These are phyloP conservation scores for Leavenworthia alabamica DNA, from an alignment of 345 rosid species.

Conservation along the genomic window DNA sequence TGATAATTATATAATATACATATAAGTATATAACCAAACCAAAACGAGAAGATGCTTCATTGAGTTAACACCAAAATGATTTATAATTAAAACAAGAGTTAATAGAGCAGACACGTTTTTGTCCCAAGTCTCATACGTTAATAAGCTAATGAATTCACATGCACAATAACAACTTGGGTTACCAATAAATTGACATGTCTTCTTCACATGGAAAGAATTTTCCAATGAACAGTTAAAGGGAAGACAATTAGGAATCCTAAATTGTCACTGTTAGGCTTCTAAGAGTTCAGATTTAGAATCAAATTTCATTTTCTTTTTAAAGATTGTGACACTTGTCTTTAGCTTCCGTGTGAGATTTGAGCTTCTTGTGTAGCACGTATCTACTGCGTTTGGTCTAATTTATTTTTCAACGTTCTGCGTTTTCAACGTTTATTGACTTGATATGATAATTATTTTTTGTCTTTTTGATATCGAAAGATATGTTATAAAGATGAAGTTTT, in stretches of 20 bases:
- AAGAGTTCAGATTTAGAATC: not conserved
- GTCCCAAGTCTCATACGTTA: not conserved
- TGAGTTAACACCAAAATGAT: not conserved
- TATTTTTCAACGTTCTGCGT: not conserved
- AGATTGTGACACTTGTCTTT: not conserved
- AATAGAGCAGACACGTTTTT: not conserved
- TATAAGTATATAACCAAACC: not conserved
- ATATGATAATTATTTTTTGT: too few relatives aligned
- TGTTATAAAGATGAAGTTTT: not conserved
- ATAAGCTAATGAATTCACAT: not conserved
- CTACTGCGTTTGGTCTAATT: not conserved
- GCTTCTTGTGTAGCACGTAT: not conserved
- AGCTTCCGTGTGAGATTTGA: slow-evolving; percentile 31
- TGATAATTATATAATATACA: not conserved
- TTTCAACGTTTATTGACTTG: not conserved
- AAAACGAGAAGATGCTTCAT: not conserved
- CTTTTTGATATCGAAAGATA: too few relatives aligned
- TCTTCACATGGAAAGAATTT: not conserved
- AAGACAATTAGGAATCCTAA: slow-evolving; percentile 25
- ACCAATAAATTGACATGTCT: slow-evolving; percentile 24
- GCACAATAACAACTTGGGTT: slow-evolving; percentile 3
- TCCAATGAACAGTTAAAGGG: not conserved
- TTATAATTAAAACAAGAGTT: not conserved
- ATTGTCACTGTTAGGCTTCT: slow-evolving; percentile 26
- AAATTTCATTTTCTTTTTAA: not conserved